phyloP scores from a whole-genome alignment of 306 rosid genomes.

The Sphenostylis stenocarpa region DNA sequence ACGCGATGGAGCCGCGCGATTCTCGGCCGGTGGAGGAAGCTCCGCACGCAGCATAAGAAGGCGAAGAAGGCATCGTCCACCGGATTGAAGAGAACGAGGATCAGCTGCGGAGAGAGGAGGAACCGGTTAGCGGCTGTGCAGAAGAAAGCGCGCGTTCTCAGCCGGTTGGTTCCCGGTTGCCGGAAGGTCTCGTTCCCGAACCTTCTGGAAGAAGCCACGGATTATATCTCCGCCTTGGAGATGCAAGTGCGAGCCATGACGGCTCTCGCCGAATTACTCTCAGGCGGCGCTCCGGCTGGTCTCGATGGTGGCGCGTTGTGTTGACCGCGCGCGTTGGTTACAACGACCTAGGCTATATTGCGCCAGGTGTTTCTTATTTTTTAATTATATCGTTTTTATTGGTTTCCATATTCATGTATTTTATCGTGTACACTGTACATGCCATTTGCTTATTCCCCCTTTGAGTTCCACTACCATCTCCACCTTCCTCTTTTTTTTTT shows the following conservation, averaged over 20 bases:
- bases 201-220: constrained; percentile 87
- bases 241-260: constrained; percentile 93
- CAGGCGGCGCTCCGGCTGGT: constrained; percentile 47
- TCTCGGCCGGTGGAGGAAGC: constrained; percentile 41
- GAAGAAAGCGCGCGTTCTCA: constrained; percentile 59
- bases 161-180: constrained; percentile 94
- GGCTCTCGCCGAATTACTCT: constrained; percentile 59
- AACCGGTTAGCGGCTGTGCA: constrained; percentile 50
- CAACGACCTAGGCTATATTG: constrained; percentile 40
- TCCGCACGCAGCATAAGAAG: constrained; percentile 37
- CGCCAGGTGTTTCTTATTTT: constrained; percentile 48
- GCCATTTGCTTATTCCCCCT: constrained; percentile 40
- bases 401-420: constrained; percentile 54
- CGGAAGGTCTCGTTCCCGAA: constrained; percentile 67
- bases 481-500: neutral
- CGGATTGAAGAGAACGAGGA: constrained; percentile 44
- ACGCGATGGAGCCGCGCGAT: constrained; percentile 95
- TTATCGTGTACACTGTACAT: constrained; percentile 59
- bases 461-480: constrained; percentile 31
- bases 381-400: constrained; percentile 26
- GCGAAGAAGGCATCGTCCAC: constrained; percentile 28
- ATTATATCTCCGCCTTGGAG: constrained; percentile 84
- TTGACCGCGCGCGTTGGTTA: constrained; percentile 34
- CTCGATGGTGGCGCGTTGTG: constrained; percentile 37
- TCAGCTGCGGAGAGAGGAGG: constrained; percentile 23